Conservation (phyloP, 192 early-diverging fungal genomes). For the Obelidium mucronatum region DNA sequence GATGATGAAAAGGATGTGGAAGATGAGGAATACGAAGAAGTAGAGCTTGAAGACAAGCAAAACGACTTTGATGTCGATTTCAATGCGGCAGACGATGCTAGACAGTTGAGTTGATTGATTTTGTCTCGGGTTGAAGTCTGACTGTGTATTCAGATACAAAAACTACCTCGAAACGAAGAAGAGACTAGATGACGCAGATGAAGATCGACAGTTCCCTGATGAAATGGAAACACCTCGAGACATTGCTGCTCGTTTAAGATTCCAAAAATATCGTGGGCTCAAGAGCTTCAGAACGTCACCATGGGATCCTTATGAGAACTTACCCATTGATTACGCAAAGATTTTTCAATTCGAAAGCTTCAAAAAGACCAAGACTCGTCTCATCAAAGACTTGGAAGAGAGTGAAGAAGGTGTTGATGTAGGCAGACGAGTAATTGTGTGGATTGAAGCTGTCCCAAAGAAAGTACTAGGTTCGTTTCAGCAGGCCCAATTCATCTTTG, state of each 20-base stretch:
- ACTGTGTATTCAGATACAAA: conserved; percentile 22
- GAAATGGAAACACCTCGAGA: conserved; percentile 96
- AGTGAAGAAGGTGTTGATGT: conserved; percentile 61
- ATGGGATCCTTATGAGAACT: conserved; percentile 98
- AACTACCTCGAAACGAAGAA: conserved; percentile 73
- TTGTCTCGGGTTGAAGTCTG: background rate
- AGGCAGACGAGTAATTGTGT: conserved; percentile 78
- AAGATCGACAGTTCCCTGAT: conserved; percentile 92
- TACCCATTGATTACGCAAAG: conserved; percentile 93
- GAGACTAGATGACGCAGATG: conserved; percentile 59
- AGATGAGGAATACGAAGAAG: conserved; percentile 59
- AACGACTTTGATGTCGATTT: conserved; percentile 46
- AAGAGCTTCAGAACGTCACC: conserved; percentile 94
- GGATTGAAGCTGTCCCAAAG: conserved; percentile 72
- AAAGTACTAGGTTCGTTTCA: conserved; percentile 56
- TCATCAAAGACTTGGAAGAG: conserved; percentile 57
- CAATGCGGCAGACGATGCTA: conserved; percentile 45
- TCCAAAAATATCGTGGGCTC: conserved; percentile 94
- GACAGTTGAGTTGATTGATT: conserved; percentile 31
- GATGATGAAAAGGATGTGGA: conserved; percentile 70
- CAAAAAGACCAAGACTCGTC: conserved; percentile 77
- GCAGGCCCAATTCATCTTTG: background rate
- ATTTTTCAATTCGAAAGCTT: conserved; percentile 98
- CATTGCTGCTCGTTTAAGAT: conserved; percentile 81
- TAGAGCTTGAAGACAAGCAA: conserved; percentile 50